Base-by-base conservation (phyloP, 2,329 filamentous ascomycete species). In the Aspergillus spinulosporus region DNA sequence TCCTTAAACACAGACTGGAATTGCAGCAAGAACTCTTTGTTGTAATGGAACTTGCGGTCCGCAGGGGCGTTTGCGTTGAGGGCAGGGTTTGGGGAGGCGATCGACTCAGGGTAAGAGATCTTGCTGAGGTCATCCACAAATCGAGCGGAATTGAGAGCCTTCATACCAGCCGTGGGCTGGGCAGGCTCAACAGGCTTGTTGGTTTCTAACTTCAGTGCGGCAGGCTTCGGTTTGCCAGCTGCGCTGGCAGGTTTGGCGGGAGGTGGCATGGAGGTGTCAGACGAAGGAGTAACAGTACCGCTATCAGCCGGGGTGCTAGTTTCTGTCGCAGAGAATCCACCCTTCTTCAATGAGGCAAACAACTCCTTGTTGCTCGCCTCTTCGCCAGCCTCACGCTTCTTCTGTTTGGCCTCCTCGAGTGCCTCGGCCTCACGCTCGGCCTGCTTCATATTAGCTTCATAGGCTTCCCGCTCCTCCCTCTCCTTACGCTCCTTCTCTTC, bases 1-100 rank as follows among this genome's bases (percentile, higher is more conserved):
- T 99, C 94, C 61, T 91, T 95, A 78, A 97, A 99, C 15, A 96
- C 91, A 66, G 85, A 85, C 78, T 97, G 90, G 82, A 99, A 99
- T 72, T 99, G 94, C 31, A 99, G 82, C 76, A 99, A 80, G 81
- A 99, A 99, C 66, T 88, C 88, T 68, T 92, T 90, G 76, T 97
- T 92, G 75, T 99, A 99, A 74, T 95, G 92, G 80, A 95, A 96
- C 78, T 92, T 93, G 74, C 88, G 74, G 57, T 77, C 90, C 34
- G 84, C 82, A 29, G 90, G 88, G 12, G 88, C 88, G 59, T 67
- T 77, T 40, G 84, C 80, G 74, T 97, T 99, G 62, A 97, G 78
- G 2, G 93, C 90, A 8, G 93, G 91, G 76, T 97, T 97, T 5
- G 94, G 94, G 28, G 92, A 96, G 59, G 83, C 84, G 72, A 97